phyloP scores from a whole-genome alignment of 1,284 basidiomycete genomes.

The Psilocybe mexicana region DNA sequence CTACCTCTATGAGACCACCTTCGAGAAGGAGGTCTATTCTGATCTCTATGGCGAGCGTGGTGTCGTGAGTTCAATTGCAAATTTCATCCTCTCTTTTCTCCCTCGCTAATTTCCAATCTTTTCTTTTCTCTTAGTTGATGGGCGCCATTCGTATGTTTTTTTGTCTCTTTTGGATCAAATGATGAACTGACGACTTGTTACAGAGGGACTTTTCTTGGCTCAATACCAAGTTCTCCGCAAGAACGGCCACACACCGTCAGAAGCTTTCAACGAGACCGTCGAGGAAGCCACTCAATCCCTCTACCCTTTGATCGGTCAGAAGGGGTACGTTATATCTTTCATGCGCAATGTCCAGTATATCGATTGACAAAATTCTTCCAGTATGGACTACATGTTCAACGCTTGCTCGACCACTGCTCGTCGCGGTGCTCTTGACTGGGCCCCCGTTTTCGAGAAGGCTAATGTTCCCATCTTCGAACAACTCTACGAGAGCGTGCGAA shows the following conservation, averaged over 20 bases:
- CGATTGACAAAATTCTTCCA: conserved; percentile 27
- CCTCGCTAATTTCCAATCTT: conserved; percentile 17
- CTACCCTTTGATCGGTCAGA: conserved; percentile 94
- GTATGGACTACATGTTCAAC: conserved; percentile 99
- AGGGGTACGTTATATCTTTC: conserved; percentile 60
- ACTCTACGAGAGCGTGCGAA: conserved; percentile 93
- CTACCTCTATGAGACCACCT: conserved; percentile 98
- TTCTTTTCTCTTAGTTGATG: conserved; percentile 71
- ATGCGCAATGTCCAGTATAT: background rate
- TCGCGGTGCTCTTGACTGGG: conserved; percentile 99
- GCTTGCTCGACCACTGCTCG: conserved; percentile 99
- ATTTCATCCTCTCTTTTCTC: conserved; percentile 5
- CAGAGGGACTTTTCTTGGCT: conserved; percentile 97
- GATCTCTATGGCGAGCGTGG: conserved; percentile 99
- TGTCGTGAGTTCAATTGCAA: conserved; percentile 64
- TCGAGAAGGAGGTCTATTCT: conserved; percentile 99
- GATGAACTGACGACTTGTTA: conserved; percentile 19
- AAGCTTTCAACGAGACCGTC: conserved; percentile 99
- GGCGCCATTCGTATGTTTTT: conserved; percentile 86
- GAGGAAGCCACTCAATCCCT: conserved; percentile 99
- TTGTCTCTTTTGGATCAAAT: conserved; percentile 1
- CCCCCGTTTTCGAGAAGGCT: conserved; percentile 96
- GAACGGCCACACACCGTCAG: conserved; percentile 97
- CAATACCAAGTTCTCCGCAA: conserved; percentile 99
- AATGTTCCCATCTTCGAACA: conserved; percentile 93